These are phyloP conservation scores for Cudoniella acicularis DNA, from an alignment of 495 filamentous ascomycete genomes.

Conservation along the genomic window DNA sequence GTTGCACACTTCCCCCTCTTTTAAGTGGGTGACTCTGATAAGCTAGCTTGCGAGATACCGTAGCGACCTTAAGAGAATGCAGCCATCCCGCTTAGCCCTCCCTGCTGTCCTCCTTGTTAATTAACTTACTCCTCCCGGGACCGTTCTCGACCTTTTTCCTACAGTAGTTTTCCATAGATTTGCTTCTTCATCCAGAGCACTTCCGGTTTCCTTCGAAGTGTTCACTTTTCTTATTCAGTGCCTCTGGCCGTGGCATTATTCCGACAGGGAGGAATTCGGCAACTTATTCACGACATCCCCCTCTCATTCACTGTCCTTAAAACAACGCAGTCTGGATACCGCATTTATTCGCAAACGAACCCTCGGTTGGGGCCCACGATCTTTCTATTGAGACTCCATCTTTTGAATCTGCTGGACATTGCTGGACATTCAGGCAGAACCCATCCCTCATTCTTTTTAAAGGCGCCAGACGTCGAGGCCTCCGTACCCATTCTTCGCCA, in stretches of 20 bases:
- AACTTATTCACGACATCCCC: background rate
- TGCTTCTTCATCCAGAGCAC: background rate
- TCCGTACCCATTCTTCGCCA: background rate
- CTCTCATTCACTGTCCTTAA: background rate
- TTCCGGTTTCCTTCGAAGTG: background rate
- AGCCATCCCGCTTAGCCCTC: background rate
- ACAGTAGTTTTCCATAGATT: background rate
- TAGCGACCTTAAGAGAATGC: background rate
- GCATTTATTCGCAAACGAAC: background rate
- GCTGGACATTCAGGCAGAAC: background rate
- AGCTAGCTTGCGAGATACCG: background rate
- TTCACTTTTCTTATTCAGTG: background rate
- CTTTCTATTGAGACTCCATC: background rate
- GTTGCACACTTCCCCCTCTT: background rate
- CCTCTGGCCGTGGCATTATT: background rate
- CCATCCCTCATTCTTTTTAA: background rate
- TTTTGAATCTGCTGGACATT: background rate
- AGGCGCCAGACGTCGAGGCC: background rate
- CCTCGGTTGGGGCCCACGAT: background rate
- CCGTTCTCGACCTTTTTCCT: background rate
- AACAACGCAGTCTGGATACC: background rate
- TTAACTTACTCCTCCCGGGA: background rate
- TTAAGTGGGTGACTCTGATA: background rate
- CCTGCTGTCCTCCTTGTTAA: background rate
- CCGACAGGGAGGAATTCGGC: background rate